These are phyloP conservation scores for Drechslera avenae DNA, from an alignment of 2,329 filamentous ascomycete genomes.

Conservation along the genomic window DNA sequence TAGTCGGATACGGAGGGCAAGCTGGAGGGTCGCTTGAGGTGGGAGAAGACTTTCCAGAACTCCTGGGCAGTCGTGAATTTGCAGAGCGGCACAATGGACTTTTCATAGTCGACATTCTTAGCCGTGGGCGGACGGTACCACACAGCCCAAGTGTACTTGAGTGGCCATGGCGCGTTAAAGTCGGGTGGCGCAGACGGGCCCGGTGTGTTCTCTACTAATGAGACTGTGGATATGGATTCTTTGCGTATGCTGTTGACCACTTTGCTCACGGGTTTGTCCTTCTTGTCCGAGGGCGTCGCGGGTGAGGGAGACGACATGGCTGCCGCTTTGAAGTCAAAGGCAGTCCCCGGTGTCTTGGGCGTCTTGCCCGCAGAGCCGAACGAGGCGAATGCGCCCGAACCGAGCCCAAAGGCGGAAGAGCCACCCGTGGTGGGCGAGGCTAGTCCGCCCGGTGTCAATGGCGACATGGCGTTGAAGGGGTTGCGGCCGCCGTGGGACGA, in stretches of 20 bases:
- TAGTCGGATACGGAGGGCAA: conserved; percentile 95
- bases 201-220: conserved; percentile 40
- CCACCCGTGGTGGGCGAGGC: conserved; percentile 77
- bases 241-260: conserved; percentile 43
- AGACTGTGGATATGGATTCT: conserved; percentile 35
- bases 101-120: conserved; percentile 98
- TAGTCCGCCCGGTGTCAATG: conserved; percentile 67
- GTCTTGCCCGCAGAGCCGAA: conserved; percentile 83
- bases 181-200: conserved; percentile 51
- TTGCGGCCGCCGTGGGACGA: conserved; percentile 78
- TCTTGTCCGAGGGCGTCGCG: conserved; percentile 67
- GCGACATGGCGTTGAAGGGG: conserved; percentile 77
- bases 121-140: conserved; percentile 97
- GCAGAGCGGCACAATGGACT: conserved; percentile 88
- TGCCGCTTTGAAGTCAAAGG: conserved; percentile 75
- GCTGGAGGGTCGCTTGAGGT: conserved; percentile 85
- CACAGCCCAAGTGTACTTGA: conserved; percentile 91
- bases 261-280: conserved; percentile 46
- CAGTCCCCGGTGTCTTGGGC: conserved; percentile 80
- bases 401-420: conserved; percentile 89
- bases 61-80: conserved; percentile 82
- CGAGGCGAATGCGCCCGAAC: conserved; percentile 95
- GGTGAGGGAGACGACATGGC: conserved; percentile 53
- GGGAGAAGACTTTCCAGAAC: conserved; percentile 87
- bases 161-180: conserved; percentile 51